Base-by-base conservation (phyloP, 192 early-diverging fungal genomes). In the Backusella psychrophila region DNA sequence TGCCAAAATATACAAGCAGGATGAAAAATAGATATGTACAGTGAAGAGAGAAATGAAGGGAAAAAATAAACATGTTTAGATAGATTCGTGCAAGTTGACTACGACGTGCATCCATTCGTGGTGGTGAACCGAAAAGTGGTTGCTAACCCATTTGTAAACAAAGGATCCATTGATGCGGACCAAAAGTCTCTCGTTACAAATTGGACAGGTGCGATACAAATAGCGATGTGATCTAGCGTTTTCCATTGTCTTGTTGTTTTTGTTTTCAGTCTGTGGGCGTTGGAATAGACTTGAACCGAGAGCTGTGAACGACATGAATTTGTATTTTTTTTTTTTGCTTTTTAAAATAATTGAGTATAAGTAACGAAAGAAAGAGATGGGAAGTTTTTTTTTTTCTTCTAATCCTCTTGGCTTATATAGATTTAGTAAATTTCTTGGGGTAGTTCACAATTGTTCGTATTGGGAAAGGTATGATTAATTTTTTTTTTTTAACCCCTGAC, bases 151-250 rank as follows among this genome's bases (percentile, higher is more conserved):
- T 29, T 78, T 78, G 35, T 78, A 72, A 6, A 78, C 77, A 38
- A 78, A 73, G 6, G 71, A 71, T 49, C 77, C 77, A 26, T 78
- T 71, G 44, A 78, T 78, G 17, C 77, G 71, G 36, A 78, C 77
- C 19, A 78, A 65, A n/a, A 78, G 65, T 31, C 63, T 63, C 56
- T 78, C 65, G 41, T 71, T 67, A 6, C 77, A 78, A 15, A 78
- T 78, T 41, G 77, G 77, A 66, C 77, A 78, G 44, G 71, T 78
- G 23, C 77, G 77, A 68, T 74, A 74, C 9, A 63, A 29, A 63
- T 63, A 63, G 23, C 56, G 19, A 29, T 29, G 56, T 12, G 56
- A 63, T 23, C 12, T 63, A 14, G 26, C 23, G 56, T 23, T 29
- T 4, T 29, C 21, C 56, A 63, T 63, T 63, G 56, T 63, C 56